Evolutionary conservation across 768 basidiomycete genomes (phyloP).

Genomic region (Hemileccinum rubropunctum): DNA sequence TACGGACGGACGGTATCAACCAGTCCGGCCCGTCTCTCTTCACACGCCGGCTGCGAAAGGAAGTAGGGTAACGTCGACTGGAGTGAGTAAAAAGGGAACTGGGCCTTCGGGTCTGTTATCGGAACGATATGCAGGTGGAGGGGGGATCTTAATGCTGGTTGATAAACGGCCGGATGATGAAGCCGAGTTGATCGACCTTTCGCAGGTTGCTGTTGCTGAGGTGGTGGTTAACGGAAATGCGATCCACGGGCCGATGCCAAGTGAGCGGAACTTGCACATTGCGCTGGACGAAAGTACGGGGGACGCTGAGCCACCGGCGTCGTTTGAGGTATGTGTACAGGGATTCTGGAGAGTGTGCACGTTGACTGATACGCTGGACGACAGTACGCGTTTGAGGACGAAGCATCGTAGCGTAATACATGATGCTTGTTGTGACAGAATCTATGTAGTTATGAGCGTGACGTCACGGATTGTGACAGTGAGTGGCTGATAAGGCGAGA

Average conservation of each 20-base stretch:
- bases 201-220: constrained; percentile 35
- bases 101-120: constrained; percentile 37
- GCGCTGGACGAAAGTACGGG: constrained; percentile 67
- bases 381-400: constrained; percentile 73
- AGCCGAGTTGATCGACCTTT: constrained; percentile 69
- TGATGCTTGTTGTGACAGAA: not conserved
- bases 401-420: not conserved
- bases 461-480: constrained; percentile 22
- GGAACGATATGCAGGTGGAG: constrained; percentile 73
- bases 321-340: constrained; percentile 71
- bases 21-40: constrained; percentile 77
- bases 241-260: constrained; percentile 21
- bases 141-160: constrained; percentile 81
- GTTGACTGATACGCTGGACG: constrained; percentile 14
- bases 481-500: constrained; percentile 24
- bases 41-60: constrained; percentile 32
- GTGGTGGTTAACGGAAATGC: constrained; percentile 28
- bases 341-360: constrained; percentile 3
- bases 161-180: constrained; percentile 71
- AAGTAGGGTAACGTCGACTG: constrained; percentile 28
- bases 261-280: constrained; percentile 47
- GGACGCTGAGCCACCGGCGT: constrained; percentile 71
- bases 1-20: constrained; percentile 75
- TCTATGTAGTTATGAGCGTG: constrained; percentile 4
- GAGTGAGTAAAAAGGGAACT: constrained; percentile 30